A percentile compares a stretch with the other conserved stretches of the same genome.
phyloP scores from a whole-genome alignment of 176 grass and related monocot genomes.

The Triticum aestivum region DNA sequence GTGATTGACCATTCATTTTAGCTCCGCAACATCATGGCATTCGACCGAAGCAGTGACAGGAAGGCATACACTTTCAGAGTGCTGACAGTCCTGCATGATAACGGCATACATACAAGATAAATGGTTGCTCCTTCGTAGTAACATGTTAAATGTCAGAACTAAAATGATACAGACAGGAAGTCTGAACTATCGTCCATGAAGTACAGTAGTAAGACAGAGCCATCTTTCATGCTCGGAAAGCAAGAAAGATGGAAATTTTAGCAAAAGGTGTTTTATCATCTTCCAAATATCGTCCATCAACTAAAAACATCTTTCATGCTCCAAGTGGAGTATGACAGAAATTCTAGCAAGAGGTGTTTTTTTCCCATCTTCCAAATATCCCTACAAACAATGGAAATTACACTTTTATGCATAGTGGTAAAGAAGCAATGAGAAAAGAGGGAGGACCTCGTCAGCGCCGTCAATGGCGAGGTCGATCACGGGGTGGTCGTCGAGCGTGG shows the following conservation, averaged over 20 bases:
- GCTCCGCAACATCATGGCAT: not conserved
- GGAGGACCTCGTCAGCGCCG: conserved; percentile 90
- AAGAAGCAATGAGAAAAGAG: not conserved
- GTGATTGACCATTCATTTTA: not conserved
- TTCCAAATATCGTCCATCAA: no score
- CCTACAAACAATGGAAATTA: not conserved
- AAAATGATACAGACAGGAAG: not conserved
- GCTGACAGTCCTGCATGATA: no score
- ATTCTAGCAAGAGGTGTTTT: not conserved
- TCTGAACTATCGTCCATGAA: not conserved
- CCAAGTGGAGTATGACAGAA: no score
- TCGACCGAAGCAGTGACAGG: not conserved
- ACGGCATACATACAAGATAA: no score
- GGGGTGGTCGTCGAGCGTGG: conserved; percentile 92
- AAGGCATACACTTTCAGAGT: not conserved
- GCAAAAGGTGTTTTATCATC: no score
- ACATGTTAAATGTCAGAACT: not conserved
- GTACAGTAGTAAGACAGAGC: no score
- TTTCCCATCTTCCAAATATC: not conserved
- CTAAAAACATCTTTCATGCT: not conserved
- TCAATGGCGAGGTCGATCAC: conserved; percentile 87
- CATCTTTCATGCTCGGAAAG: not conserved
- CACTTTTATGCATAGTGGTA: not conserved
- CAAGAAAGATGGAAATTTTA: no score
- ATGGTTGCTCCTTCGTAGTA: no score